Evolutionary conservation across 225 moss, liverwort and hornwort species (phyloP).

Genomic region (Antitrichia curtipendula): DNA sequence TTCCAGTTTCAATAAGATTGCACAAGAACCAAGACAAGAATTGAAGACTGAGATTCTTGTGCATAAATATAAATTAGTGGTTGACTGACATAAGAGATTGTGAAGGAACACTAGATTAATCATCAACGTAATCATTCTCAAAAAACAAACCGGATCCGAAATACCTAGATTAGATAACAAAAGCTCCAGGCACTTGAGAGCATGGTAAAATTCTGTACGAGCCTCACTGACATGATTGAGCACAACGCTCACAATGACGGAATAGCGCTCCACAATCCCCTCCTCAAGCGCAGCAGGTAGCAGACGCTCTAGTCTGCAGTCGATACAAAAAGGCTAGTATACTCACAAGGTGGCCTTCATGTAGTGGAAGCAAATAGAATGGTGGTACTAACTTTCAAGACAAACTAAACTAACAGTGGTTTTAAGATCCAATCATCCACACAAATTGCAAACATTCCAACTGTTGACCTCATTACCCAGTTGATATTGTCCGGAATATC

Average conservation of each 20-base stretch:
- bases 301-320: conserved; percentile 54
- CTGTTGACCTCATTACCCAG: not conserved
- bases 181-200: conserved; percentile 76
- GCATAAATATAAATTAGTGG: not conserved
- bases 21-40: not conserved
- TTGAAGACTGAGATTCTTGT: not conserved
- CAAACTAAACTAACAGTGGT: not conserved
- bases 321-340: not conserved
- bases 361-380: not conserved
- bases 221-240: conserved; percentile 89
- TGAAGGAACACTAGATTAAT: not conserved
- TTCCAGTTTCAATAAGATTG: not conserved
- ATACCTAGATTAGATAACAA: conserved; percentile 62
- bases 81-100: not conserved
- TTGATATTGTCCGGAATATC: not conserved
- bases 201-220: conserved; percentile 62
- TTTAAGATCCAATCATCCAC: not conserved
- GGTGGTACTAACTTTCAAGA: not conserved
- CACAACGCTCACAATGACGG: conserved; percentile 82
- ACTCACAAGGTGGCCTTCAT: not conserved
- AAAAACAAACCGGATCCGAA: not conserved
- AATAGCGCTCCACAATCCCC: conserved; percentile 83
- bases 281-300: conserved; percentile 73
- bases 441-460: not conserved
- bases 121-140: not conserved